phyloP scores from a whole-genome alignment of 2,329 filamentous ascomycete genomes.

The Graphiopsis chlorocephala region DNA sequence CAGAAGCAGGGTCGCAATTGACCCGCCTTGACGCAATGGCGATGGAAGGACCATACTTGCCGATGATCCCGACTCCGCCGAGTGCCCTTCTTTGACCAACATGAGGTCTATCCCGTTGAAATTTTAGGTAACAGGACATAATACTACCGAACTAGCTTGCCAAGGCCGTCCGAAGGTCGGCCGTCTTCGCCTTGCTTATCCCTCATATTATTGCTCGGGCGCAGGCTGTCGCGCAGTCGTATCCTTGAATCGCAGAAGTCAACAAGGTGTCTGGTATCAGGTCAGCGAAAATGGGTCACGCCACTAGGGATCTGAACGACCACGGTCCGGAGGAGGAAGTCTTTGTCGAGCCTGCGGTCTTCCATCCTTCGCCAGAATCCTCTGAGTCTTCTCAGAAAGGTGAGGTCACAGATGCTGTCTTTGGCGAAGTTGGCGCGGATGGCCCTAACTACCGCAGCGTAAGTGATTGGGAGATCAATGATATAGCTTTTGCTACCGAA shows the following conservation, averaged over 20 bases:
- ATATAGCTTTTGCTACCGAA: background rate
- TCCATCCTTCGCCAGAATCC: background rate
- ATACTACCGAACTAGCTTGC: conserved; percentile 13
- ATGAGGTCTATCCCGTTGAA: conserved; percentile 10
- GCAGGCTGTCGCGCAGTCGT: background rate
- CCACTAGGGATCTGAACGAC: background rate
- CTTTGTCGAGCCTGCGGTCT: conserved; percentile 10
- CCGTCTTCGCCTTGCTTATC: background rate
- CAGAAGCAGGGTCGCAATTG: background rate
- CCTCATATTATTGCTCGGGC: background rate
- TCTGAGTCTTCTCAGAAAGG: conserved; percentile 11
- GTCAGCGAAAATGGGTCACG: conserved; percentile 8
- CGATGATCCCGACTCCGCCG: conserved; percentile 8
- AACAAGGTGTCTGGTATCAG: background rate
- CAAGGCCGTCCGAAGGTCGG: conserved; percentile 8
- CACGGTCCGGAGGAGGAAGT: conserved; percentile 12
- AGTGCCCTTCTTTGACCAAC: conserved; percentile 11
- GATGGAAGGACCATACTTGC: conserved; percentile 3
- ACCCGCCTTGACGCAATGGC: background rate
- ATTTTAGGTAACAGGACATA: conserved; percentile 14
- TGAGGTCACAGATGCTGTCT: conserved; percentile 23
- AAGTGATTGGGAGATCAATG: background rate
- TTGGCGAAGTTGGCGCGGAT: conserved; percentile 21
- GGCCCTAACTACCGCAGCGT: conserved; percentile 29
- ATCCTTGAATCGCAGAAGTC: conserved; percentile 1